phyloP scores from a whole-genome alignment of 257 asterid species.

The Hygrophila difformis region DNA sequence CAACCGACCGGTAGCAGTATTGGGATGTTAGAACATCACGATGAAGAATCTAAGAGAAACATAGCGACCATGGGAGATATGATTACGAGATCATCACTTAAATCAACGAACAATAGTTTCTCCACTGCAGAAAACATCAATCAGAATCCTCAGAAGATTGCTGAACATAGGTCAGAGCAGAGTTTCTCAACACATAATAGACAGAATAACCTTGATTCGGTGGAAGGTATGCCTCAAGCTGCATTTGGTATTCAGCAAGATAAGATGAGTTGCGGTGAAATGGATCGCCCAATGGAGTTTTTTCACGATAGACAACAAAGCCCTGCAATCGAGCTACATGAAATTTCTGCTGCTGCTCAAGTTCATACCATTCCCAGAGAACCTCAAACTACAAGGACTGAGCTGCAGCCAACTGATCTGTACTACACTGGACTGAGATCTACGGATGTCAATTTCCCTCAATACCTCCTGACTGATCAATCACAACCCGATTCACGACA shows the following conservation, averaged over 20 bases:
- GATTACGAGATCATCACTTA: slow-evolving; percentile 18
- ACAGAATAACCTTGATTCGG: slow-evolving; percentile 9
- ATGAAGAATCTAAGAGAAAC: slow-evolving; percentile 18
- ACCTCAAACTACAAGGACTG: slow-evolving; percentile 10
- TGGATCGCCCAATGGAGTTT: slow-evolving; percentile 10
- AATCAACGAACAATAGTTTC: slow-evolving; percentile 6
- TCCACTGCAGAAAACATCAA: slow-evolving; percentile 13
- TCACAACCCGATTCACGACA: slow-evolving; percentile 16
- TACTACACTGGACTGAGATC: slow-evolving; percentile 16
- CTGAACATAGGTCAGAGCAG: slow-evolving; percentile 12
- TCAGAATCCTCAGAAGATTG: slow-evolving; percentile 8
- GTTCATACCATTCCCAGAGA: slow-evolving; percentile 13
- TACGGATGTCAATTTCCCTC: slow-evolving; percentile 29
- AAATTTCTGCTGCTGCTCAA: slow-evolving; percentile 12
- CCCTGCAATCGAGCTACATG: slow-evolving; percentile 14
- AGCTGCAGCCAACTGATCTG: slow-evolving; percentile 12
- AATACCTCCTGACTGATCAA: slow-evolving; percentile 25
- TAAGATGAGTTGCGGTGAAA: slow-evolving; percentile 16
- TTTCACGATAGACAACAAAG: slow-evolving; percentile 12
- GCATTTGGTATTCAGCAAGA: slow-evolving; percentile 19
- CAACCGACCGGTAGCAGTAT: slow-evolving; percentile 42
- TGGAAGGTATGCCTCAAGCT: slow-evolving; percentile 15
- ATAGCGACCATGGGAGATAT: slow-evolving; percentile 13
- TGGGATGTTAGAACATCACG: slow-evolving; percentile 37
- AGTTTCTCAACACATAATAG: slow-evolving; percentile 5